Percentiles rank a stretch among this genome's conserved stretches.
phyloP scores from a whole-genome alignment of 73 alveolate species.

The Paramecium primaurelia region DNA sequence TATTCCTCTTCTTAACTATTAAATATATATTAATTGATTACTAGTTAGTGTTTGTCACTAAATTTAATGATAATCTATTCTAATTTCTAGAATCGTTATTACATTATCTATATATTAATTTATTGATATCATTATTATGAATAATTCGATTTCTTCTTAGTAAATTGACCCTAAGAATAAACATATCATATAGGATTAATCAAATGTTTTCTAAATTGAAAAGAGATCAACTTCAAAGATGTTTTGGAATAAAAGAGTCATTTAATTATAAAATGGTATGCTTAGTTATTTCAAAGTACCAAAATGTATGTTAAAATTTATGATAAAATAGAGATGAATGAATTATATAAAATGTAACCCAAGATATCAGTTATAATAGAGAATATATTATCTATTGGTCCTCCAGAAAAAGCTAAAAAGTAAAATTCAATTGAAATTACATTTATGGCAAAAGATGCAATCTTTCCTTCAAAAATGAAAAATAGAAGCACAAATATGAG shows the following conservation, averaged over 20 bases:
- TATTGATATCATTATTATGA: not conserved
- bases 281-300: not conserved
- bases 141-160: not conserved
- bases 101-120: not conserved
- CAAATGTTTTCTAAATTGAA: not conserved
- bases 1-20: not conserved
- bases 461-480: not conserved
- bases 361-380: not conserved
- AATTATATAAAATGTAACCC: not conserved
- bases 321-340: not conserved
- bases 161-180: not conserved
- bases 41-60: not conserved
- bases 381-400: slow-evolving; percentile 6
- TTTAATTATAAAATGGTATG: not conserved
- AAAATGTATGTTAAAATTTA: not conserved
- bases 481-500: slow-evolving; percentile 2
- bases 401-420: slow-evolving; percentile 37
- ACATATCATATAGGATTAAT: not conserved
- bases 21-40: not conserved
- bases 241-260: slow-evolving; percentile 21
- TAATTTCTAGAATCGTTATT: not conserved
- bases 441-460: slow-evolving; percentile 33
- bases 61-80: not conserved
- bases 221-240: slow-evolving; percentile 17
- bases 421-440: slow-evolving; percentile 19